Conservation (phyloP, 768 basidiomycete species). For the Macrocybe gigantea region DNA sequence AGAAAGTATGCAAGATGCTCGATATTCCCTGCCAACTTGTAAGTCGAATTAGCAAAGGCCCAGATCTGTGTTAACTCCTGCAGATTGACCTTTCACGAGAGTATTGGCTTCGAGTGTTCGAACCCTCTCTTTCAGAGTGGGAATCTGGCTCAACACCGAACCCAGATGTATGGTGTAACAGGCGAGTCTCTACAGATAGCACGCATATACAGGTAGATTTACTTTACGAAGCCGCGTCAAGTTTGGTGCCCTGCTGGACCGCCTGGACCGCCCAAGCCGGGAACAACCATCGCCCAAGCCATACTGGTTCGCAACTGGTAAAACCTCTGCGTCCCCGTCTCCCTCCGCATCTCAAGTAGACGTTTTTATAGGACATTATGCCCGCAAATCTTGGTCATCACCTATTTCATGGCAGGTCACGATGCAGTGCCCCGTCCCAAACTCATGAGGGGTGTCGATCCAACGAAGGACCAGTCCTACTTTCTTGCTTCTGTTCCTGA, state of each 20-base stretch:
- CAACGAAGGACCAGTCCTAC: constrained; percentile 85
- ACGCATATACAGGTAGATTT: not conserved
- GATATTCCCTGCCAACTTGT: constrained; percentile 77
- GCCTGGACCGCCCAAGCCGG: constrained; percentile 30
- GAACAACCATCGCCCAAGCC: constrained; percentile 19
- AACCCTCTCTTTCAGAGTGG: constrained; percentile 78
- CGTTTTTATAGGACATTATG: constrained; percentile 70
- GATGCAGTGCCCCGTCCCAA: constrained; percentile 32
- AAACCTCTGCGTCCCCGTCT: not conserved
- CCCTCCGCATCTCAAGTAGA: not conserved
- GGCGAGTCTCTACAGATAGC: constrained; percentile 29
- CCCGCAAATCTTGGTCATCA: constrained; percentile 53
- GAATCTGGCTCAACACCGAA: constrained; percentile 80
- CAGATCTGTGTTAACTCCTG: constrained; percentile 3
- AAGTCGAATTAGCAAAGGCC: constrained; percentile 10
- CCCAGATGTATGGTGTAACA: constrained; percentile 92
- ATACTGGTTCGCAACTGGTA: constrained; percentile 79
- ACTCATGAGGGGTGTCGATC: constrained; percentile 51
- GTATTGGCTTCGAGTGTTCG: constrained; percentile 91
- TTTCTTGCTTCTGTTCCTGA: constrained; percentile 81
- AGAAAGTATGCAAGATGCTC: constrained; percentile 65
- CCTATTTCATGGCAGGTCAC: not conserved
- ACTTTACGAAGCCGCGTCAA: constrained; percentile 67
- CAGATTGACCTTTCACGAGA: constrained; percentile 85
- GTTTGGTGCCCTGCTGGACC: constrained; percentile 77